These are phyloP conservation scores for Nakataea oryzae DNA, from an alignment of 2,329 filamentous ascomycete species.

Conservation along the genomic window DNA sequence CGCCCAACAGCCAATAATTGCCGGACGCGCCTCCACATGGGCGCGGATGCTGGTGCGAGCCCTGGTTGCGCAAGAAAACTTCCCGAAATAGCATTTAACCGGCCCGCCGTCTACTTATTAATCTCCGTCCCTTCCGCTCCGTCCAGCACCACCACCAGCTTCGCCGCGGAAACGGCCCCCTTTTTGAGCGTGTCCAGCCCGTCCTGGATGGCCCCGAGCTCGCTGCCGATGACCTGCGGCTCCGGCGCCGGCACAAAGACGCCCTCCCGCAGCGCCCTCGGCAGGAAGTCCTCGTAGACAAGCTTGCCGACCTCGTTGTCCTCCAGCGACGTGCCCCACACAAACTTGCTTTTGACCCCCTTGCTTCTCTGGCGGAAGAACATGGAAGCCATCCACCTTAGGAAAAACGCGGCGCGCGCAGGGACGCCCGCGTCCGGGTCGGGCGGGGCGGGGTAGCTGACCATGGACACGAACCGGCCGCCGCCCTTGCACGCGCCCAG, in stretches of 20 bases:
- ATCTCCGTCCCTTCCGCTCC: background rate
- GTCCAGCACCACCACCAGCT: background rate
- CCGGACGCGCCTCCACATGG: too few relatives aligned
- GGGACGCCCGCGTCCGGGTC: background rate
- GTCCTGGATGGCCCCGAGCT: background rate
- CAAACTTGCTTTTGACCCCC: slow-evolving; percentile 1
- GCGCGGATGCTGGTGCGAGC: too few relatives aligned
- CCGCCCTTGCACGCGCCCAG: background rate
- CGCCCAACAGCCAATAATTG: too few relatives aligned
- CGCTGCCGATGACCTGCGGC: background rate
- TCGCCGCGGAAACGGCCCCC: background rate
- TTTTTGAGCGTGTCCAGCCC: background rate
- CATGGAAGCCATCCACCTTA: background rate
- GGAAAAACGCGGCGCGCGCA: background rate
- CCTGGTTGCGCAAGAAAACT: too few relatives aligned
- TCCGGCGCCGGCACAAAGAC: background rate
- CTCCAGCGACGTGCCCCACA: background rate
- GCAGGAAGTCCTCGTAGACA: background rate
- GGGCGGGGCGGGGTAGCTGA: slow-evolving; percentile 1
- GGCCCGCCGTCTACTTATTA: too few relatives aligned
- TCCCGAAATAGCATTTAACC: too few relatives aligned
- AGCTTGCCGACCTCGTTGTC: slow-evolving; percentile 1
- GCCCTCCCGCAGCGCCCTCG: background rate
- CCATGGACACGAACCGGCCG: slow-evolving; percentile 6
- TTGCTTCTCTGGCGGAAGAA: background rate